phyloP scores from a whole-genome alignment of 2,329 filamentous ascomycete species.

The Curvularia eragrostidis region DNA sequence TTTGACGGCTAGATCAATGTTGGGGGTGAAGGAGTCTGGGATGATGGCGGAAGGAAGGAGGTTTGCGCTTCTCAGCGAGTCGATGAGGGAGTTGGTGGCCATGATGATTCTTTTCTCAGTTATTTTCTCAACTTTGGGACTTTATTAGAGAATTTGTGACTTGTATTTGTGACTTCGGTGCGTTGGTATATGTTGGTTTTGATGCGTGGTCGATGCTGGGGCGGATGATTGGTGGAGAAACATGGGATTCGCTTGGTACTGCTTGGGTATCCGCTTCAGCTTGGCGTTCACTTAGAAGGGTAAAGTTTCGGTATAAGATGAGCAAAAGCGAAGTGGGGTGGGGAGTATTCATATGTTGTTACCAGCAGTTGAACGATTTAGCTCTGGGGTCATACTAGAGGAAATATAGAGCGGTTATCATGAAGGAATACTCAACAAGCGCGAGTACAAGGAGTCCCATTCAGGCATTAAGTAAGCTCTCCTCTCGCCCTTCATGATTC shows the following conservation, averaged over 20 bases:
- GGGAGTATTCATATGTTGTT: not conserved
- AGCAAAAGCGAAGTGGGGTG: constrained; percentile 4
- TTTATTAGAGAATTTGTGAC: not conserved
- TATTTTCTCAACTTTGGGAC: not conserved
- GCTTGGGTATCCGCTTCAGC: constrained; percentile 17
- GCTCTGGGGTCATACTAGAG: not conserved
- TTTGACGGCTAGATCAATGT: constrained; percentile 50
- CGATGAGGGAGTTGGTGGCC: constrained; percentile 23
- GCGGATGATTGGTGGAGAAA: constrained; percentile 22
- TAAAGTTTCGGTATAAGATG: constrained; percentile 13
- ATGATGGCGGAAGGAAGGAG: constrained; percentile 50
- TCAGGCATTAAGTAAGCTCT: not conserved
- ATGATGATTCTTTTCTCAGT: constrained; percentile 1
- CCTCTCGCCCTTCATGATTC: not conserved
- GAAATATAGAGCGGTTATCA: not conserved
- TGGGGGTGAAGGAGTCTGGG: constrained; percentile 53
- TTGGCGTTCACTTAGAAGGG: constrained; percentile 9
- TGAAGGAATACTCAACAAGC: not conserved
- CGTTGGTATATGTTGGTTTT: constrained; percentile 10
- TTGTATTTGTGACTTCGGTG: not conserved
- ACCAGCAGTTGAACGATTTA: not conserved
- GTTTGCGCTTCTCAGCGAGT: constrained; percentile 32
- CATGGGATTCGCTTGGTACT: constrained; percentile 3
- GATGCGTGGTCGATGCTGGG: not conserved
- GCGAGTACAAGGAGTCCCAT: not conserved